Percentiles rank a stretch among this genome's conserved stretches.
Evolutionary conservation across 257 asterid species (phyloP).

Genomic region (Nicotiana otophora): DNA sequence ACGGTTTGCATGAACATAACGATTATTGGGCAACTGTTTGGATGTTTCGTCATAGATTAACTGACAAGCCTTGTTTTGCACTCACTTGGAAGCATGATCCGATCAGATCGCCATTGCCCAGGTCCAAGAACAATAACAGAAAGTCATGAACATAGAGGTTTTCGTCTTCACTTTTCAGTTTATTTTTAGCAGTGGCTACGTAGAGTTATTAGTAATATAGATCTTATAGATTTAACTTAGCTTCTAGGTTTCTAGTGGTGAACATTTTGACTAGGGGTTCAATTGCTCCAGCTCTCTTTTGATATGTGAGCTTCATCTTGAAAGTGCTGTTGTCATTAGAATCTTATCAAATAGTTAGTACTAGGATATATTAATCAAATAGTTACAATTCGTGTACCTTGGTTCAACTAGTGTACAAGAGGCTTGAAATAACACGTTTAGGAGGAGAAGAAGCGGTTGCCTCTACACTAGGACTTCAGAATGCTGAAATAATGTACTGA

Average conservation of each 20-base stretch:
- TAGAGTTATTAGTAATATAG: too few relatives aligned
- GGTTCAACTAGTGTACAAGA: conserved; percentile 50
- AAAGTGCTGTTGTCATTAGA: conserved; percentile 77
- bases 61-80: background rate
- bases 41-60: background rate
- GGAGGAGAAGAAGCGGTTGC: too few relatives aligned
- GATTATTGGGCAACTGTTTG: background rate
- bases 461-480: background rate
- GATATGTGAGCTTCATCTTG: conserved; percentile 75
- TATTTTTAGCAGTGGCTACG: too few relatives aligned
- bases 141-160: background rate
- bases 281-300: conserved; percentile 57
- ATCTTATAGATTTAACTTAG: conserved; percentile 23
- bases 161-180: too few relatives aligned
- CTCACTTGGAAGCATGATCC: background rate
- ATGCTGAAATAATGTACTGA: background rate
- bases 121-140: background rate
- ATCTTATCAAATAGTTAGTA: conserved; percentile 25
- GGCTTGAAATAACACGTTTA: conserved; percentile 53
- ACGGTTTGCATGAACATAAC: background rate
- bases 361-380: too few relatives aligned
- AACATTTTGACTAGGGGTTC: conserved; percentile 63
- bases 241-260: conserved; percentile 68
- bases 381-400: conserved; percentile 31
- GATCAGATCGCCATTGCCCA: background rate